Evolutionary conservation across 75 land plant species (phyloP).

Genomic region (Selaginella moellendorffii): DNA sequence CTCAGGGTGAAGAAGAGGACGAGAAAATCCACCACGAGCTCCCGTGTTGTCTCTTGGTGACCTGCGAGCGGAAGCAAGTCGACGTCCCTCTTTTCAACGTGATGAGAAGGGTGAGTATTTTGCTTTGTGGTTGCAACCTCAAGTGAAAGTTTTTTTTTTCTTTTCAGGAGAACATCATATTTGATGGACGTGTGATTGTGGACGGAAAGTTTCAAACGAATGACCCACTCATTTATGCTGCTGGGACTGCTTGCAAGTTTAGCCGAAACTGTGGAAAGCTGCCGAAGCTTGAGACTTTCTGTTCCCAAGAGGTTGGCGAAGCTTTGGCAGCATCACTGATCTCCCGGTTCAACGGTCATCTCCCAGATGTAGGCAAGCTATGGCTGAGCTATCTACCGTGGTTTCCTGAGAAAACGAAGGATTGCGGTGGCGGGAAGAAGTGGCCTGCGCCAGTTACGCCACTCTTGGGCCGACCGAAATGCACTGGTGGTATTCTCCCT

Average conservation of each 20-base stretch:
- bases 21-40: neutral
- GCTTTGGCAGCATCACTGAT: conserved; percentile 10
- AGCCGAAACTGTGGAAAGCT: conserved; percentile 17
- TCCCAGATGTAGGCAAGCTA: neutral
- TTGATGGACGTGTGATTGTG: conserved; percentile 19
- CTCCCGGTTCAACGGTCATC: conserved; percentile 4
- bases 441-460: conserved; percentile 14
- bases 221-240: conserved; percentile 16
- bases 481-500: conserved; percentile 13
- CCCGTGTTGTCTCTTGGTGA: conserved; percentile 15
- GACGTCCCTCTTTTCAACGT: conserved; percentile 13
- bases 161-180: conserved; percentile 16
- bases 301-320: conserved; percentile 14
- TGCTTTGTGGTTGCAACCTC: neutral
- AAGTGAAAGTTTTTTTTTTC: neutral
- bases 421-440: neutral
- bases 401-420: neutral
- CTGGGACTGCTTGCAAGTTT: conserved; percentile 16
- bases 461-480: conserved; percentile 5
- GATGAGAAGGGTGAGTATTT: conserved; percentile 14
- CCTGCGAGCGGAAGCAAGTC: conserved; percentile 14
- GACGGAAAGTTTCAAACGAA: conserved; percentile 24
- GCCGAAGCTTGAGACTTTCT: conserved; percentile 11
- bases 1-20: neutral
- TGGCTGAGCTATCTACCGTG: conserved; percentile 1